Percentiles rank a stretch among this genome's conserved stretches.
Evolutionary conservation across 495 filamentous ascomycete species (phyloP).

Genomic region (Glarea lozoyensis): DNA sequence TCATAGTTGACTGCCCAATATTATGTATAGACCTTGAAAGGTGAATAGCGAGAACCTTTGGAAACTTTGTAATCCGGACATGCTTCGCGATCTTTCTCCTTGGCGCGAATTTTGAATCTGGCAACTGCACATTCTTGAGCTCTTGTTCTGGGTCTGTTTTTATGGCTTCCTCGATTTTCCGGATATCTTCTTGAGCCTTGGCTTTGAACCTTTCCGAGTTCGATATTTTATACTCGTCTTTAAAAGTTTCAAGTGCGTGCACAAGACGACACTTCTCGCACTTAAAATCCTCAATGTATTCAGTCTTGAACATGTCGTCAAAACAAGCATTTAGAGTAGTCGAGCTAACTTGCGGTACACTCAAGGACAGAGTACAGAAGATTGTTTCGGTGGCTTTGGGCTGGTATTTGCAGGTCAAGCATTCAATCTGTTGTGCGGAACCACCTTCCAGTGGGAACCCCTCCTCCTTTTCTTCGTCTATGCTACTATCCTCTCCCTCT

Average conservation of each 20-base stretch:
- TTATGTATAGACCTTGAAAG: slow-evolving; percentile 89
- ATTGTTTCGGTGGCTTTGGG: slow-evolving; percentile 72
- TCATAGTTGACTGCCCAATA: slow-evolving; percentile 59
- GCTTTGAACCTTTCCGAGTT: slow-evolving; percentile 28
- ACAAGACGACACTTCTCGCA: slow-evolving; percentile 88
- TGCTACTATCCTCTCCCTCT: slow-evolving; percentile 14
- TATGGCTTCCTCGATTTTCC: slow-evolving; percentile 50
- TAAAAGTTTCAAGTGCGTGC: slow-evolving; percentile 52
- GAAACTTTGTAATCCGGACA: slow-evolving; percentile 76
- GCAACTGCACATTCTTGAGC: slow-evolving; percentile 61
- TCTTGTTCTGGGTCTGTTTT: slow-evolving; percentile 65
- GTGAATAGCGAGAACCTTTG: slow-evolving; percentile 83
- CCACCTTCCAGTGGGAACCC: slow-evolving; percentile 82
- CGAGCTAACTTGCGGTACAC: slow-evolving; percentile 65
- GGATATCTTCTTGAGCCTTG: slow-evolving; percentile 46
- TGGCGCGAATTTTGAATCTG: slow-evolving; percentile 61
- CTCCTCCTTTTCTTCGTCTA: slow-evolving; percentile 41
- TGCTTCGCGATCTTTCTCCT: slow-evolving; percentile 78
- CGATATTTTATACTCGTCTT: slow-evolving; percentile 35
- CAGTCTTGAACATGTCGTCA: slow-evolving; percentile 87
- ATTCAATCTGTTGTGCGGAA: slow-evolving; percentile 88
- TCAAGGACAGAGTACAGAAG: slow-evolving; percentile 88
- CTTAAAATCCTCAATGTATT: slow-evolving; percentile 93
- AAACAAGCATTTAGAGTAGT: slow-evolving; percentile 58
- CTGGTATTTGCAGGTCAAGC: slow-evolving; percentile 78